Evolutionary conservation across 1,139 yeast genomes (phyloP).

Genomic region (Taphrina pruni): DNA sequence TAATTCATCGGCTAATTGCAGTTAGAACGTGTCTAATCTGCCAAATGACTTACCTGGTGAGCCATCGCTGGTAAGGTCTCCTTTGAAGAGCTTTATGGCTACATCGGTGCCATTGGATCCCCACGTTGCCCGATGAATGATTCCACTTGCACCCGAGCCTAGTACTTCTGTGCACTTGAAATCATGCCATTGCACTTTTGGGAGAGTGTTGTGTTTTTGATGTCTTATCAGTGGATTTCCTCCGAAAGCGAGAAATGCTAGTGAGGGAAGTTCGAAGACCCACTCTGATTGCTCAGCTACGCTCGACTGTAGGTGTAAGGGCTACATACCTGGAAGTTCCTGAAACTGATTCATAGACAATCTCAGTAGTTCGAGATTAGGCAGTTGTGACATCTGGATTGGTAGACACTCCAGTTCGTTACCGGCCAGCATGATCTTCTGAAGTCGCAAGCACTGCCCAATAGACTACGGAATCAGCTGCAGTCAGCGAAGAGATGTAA

Average conservation of each 20-base stretch:
- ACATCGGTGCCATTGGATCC: neutral
- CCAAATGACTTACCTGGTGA: slow-evolving; percentile 9
- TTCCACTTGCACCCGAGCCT: slow-evolving; percentile 34
- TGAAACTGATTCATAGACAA: slow-evolving; percentile 14
- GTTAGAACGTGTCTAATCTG: neutral
- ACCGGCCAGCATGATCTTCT: slow-evolving; percentile 36
- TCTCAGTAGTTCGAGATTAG: slow-evolving; percentile 14
- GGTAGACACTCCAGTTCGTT: slow-evolving; percentile 19
- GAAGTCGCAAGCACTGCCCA: slow-evolving; percentile 13
- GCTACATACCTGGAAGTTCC: slow-evolving; percentile 11
- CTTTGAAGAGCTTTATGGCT: slow-evolving; percentile 34
- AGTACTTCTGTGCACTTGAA: slow-evolving; percentile 1
- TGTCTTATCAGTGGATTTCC: slow-evolving; percentile 20
- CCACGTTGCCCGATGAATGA: slow-evolving; percentile 17
- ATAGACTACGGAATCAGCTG: neutral
- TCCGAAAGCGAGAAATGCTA: slow-evolving; percentile 28
- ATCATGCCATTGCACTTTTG: slow-evolving; percentile 5
- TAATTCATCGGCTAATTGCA: slow-evolving; percentile 15
- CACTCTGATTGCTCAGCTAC: neutral
- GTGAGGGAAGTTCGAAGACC: slow-evolving; percentile 23
- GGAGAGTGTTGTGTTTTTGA: neutral
- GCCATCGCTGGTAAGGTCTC: slow-evolving; percentile 33
- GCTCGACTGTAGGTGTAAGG: neutral
- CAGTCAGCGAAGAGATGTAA: neutral
- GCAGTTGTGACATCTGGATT: slow-evolving; percentile 13